phyloP scores from a whole-genome alignment of 805 yeast species.

The Wickerhamomyces bisporus region DNA sequence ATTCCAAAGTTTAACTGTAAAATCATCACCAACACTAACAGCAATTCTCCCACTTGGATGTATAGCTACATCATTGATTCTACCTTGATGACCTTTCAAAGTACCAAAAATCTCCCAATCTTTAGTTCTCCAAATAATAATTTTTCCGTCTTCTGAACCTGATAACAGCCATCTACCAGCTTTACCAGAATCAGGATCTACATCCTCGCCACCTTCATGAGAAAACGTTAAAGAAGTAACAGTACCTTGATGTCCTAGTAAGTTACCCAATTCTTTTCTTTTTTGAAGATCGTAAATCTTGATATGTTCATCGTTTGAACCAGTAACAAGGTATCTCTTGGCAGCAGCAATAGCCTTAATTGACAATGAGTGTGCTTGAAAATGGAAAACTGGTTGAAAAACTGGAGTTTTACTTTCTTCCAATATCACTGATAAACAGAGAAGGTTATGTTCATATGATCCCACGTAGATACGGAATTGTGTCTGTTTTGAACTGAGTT shows the following conservation, averaged over 20 bases:
- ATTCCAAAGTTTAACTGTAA: constrained; percentile 86
- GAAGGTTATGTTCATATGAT: constrained; percentile 88
- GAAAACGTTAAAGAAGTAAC: constrained; percentile 75
- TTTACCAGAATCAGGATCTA: constrained; percentile 17
- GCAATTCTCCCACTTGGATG: constrained; percentile 92
- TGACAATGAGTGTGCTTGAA: constrained; percentile 88
- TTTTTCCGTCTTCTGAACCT: constrained; percentile 86
- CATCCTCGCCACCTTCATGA: constrained; percentile 34
- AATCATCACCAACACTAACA: constrained; percentile 81
- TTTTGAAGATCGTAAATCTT: constrained; percentile 91
- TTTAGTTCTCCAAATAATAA: constrained; percentile 89
- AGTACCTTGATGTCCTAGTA: constrained; percentile 85
- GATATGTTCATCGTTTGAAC: constrained; percentile 93
- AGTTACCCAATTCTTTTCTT: constrained; percentile 88
- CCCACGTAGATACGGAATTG: constrained; percentile 85
- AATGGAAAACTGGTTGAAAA: constrained; percentile 92
- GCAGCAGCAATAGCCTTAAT: constrained; percentile 82
- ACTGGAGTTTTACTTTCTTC: constrained; percentile 48
- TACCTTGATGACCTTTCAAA: constrained; percentile 83
- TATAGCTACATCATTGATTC: constrained; percentile 78
- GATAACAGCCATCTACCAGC: constrained; percentile 87
- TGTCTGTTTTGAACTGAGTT: constrained; percentile 4
- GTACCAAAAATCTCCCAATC: constrained; percentile 94
- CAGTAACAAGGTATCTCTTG: constrained; percentile 82
- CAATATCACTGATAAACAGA: constrained; percentile 75